Percentiles rank a stretch among this genome's conserved stretches.
phyloP scores from a whole-genome alignment of 352 stramenopile genomes.

The Pythium rishiriense region DNA sequence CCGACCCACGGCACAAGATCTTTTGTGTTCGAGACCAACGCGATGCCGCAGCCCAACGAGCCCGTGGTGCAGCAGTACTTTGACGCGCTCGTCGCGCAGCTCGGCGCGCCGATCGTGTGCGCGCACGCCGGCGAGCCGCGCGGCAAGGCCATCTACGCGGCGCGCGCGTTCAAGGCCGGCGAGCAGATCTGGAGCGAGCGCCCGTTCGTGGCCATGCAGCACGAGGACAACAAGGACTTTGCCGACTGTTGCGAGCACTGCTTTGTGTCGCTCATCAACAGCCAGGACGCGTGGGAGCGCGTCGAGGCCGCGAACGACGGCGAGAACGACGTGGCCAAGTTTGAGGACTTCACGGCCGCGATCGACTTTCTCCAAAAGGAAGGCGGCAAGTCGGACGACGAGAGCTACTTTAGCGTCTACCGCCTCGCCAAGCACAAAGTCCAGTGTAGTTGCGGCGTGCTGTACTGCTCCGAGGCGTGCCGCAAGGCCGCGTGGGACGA shows the following conservation, averaged over 20 bases:
- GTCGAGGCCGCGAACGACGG: constrained; percentile 44
- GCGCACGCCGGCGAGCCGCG: constrained; percentile 50
- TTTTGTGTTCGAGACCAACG: background rate
- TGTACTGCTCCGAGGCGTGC: constrained; percentile 89
- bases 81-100: constrained; percentile 50
- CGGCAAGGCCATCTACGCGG: constrained; percentile 75
- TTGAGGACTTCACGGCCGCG: constrained; percentile 54
- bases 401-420: constrained; percentile 78
- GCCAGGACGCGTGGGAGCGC: constrained; percentile 54
- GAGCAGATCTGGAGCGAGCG: constrained; percentile 61
- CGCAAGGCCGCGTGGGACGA: constrained; percentile 59
- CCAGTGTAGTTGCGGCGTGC: constrained; percentile 63
- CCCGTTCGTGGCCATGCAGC: constrained; percentile 71
- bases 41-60: constrained; percentile 46
- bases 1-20: background rate
- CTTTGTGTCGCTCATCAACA: constrained; percentile 76
- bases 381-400: constrained; percentile 56
- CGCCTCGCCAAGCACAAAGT: constrained; percentile 54
- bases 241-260: constrained; percentile 80
- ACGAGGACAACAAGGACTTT: constrained; percentile 80
- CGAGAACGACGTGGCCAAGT: constrained; percentile 42
- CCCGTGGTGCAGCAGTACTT: constrained; percentile 61
- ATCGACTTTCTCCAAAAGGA: constrained; percentile 68
- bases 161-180: constrained; percentile 51
- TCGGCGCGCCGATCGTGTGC: constrained; percentile 58